A percentile compares a stretch with the other conserved stretches of the same genome.
These are phyloP conservation scores for Trichosporon faecale DNA, from an alignment of 1,284 basidiomycete species.

Conservation along the genomic window DNA sequence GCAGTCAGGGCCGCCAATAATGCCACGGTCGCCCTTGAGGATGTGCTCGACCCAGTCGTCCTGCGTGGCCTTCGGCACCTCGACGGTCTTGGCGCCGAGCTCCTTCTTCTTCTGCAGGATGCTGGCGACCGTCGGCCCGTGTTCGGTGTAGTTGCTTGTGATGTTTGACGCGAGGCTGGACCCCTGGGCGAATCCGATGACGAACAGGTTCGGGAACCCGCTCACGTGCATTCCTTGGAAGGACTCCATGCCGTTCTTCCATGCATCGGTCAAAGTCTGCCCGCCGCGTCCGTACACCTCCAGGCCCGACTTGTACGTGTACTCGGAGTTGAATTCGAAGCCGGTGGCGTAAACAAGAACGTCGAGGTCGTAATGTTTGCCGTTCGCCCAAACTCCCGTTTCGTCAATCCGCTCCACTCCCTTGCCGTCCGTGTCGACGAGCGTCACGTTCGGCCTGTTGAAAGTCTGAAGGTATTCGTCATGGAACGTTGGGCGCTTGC, in stretches of 20 bases:
- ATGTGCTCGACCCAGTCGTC: constrained; percentile 19
- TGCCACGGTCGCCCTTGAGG: neutral
- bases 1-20: constrained; percentile 5
- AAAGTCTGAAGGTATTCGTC: constrained; percentile 22
- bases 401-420: constrained; percentile 18
- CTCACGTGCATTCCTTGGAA: constrained; percentile 18
- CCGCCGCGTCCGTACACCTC: constrained; percentile 20
- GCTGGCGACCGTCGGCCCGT: constrained; percentile 7
- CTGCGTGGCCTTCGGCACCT: neutral
- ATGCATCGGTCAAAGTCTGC: constrained; percentile 16
- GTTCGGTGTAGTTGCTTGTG: constrained; percentile 19
- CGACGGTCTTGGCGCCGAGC: constrained; percentile 9
- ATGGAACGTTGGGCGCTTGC: constrained; percentile 23
- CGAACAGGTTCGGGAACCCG: constrained; percentile 26
- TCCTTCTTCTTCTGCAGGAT: constrained; percentile 18
- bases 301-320: constrained; percentile 13
- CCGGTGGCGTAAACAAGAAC: constrained; percentile 22
- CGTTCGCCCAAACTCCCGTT: constrained; percentile 19
- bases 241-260: constrained; percentile 19
- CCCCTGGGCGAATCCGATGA: constrained; percentile 14
- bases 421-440: constrained; percentile 23
- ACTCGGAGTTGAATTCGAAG: constrained; percentile 20
- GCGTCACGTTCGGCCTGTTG: constrained; percentile 20
- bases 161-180: constrained; percentile 18
- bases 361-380: constrained; percentile 21